Conservation (phyloP, 2,329 filamentous ascomycete species). For the Apiospora sp. region DNA sequence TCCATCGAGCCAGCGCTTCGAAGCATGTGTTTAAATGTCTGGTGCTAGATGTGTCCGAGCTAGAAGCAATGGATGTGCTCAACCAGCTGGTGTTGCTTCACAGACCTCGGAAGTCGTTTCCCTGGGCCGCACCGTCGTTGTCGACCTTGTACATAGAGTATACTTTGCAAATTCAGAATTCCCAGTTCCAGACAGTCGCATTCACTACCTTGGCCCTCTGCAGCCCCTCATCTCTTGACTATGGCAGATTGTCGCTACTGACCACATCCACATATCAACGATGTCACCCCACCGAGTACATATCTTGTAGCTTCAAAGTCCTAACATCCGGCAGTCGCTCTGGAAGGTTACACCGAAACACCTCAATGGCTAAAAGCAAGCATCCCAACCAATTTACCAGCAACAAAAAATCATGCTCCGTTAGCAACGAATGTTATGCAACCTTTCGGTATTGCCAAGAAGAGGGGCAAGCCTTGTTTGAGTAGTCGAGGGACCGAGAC, state of each 20-base stretch:
- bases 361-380: slow-evolving; percentile 13
- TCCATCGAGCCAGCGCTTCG: background rate
- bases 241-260: background rate
- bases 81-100: background rate
- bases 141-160: slow-evolving; percentile 2
- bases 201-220: background rate
- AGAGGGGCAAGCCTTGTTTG: slow-evolving; percentile 17
- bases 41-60: background rate
- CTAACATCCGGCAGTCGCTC: background rate
- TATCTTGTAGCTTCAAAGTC: background rate
- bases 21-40: background rate
- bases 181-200: background rate
- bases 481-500: background rate
- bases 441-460: background rate
- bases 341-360: background rate
- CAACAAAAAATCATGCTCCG: background rate
- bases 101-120: slow-evolving; percentile 1
- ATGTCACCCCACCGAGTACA: background rate
- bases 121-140: background rate
- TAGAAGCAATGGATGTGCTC: background rate
- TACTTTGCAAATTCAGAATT: background rate
- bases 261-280: background rate
- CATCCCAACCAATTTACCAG: slow-evolving; percentile 17
- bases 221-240: background rate
- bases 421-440: background rate